phyloP scores from a whole-genome alignment of 2,329 filamentous ascomycete species.

The Domatiomyces catenatus region DNA sequence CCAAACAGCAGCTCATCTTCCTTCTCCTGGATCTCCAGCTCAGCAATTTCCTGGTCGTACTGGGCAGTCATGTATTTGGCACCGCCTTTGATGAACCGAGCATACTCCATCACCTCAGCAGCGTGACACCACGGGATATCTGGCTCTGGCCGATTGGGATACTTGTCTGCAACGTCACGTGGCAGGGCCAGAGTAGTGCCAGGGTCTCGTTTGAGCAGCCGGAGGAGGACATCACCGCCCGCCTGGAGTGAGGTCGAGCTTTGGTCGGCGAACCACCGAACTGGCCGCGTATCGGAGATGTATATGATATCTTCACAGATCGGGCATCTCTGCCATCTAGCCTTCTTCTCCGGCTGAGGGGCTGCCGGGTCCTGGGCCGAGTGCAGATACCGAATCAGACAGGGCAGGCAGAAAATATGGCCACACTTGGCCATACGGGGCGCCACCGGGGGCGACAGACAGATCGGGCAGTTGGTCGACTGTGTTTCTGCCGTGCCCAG shows the following conservation, averaged over 20 bases:
- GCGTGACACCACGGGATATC: constrained; percentile 92
- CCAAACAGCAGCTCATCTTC: constrained; percentile 87
- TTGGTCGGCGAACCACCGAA: constrained; percentile 81
- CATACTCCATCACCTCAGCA: constrained; percentile 86
- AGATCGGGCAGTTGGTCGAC: constrained; percentile 80
- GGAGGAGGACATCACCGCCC: constrained; percentile 76
- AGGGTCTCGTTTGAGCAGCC: constrained; percentile 66
- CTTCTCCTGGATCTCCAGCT: constrained; percentile 59
- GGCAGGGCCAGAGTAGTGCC: constrained; percentile 78
- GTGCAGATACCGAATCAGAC: constrained; percentile 90
- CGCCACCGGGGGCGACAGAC: constrained; percentile 78
- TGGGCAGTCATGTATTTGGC: constrained; percentile 73
- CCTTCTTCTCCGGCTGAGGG: constrained; percentile 47
- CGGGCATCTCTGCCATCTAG: constrained; percentile 85
- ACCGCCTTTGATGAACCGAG: constrained; percentile 86
- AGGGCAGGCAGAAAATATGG: constrained; percentile 91
- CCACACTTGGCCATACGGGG: constrained; percentile 95
- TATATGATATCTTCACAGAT: constrained; percentile 93
- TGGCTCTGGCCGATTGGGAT: constrained; percentile 43
- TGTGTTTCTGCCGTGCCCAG: constrained; percentile 83
- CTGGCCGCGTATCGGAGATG: constrained; percentile 73
- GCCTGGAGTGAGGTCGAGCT: constrained; percentile 66
- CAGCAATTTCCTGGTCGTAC: constrained; percentile 61
- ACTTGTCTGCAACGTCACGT: constrained; percentile 58
- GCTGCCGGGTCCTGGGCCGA: constrained; percentile 52